Evolutionary conservation across 768 basidiomycete species (phyloP).

Genomic region (Russula vinacea): DNA sequence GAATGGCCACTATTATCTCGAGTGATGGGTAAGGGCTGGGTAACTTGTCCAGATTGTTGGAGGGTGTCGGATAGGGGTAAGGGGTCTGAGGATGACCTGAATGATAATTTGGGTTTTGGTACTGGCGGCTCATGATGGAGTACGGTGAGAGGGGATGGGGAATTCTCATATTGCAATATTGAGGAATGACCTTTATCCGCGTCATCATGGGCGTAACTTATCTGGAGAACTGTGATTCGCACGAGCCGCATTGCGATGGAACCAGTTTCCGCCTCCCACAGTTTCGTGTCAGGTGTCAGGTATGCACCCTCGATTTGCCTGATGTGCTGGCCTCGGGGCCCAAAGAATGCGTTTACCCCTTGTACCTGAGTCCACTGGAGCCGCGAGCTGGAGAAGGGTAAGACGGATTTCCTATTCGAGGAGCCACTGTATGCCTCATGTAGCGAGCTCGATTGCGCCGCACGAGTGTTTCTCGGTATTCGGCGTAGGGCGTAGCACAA

Average conservation of each 20-base stretch:
- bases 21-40: neutral
- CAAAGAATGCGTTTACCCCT: neutral
- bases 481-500: neutral
- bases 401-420: neutral
- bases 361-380: neutral
- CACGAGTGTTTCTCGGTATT: neutral
- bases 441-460: neutral
- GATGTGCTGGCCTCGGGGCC: conserved; percentile 2
- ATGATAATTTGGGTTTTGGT: neutral
- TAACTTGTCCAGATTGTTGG: neutral
- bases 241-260: neutral
- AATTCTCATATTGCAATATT: neutral
- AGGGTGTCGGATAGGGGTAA: neutral
- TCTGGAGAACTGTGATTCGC: neutral
- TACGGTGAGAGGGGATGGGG: neutral
- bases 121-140: conserved; percentile 2
- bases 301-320: neutral
- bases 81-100: neutral
- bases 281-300: neutral
- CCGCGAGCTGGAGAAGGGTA: neutral
- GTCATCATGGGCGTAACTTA: neutral
- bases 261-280: neutral
- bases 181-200: conserved; percentile 5
- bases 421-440: neutral
- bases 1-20: neutral